phyloP scores from a whole-genome alignment of 1,284 basidiomycete species.

The Pyrrhoderma noxium region DNA sequence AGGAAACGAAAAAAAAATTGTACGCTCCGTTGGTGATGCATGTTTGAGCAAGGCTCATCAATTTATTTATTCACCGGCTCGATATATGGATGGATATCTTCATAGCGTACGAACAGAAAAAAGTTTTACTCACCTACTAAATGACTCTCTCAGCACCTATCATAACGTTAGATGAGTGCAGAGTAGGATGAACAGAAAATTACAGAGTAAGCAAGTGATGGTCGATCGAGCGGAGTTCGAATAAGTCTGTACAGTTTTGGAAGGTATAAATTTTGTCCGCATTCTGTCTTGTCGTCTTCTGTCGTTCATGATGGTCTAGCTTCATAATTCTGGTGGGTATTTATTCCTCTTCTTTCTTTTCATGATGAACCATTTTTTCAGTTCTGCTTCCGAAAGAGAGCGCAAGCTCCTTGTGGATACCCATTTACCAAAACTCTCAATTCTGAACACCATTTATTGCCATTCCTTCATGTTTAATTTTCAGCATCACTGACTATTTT shows the following conservation, averaged over 20 bases:
- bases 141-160: not conserved
- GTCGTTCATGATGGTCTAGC: too few relatives aligned
- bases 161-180: not conserved
- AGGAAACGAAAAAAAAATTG: not conserved
- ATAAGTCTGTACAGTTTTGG: conserved; percentile 13
- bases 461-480: conserved; percentile 10
- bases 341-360: conserved; percentile 7
- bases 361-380: conserved; percentile 56
- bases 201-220: not conserved
- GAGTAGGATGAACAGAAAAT: too few relatives aligned
- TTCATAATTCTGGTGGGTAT: conserved; percentile 1
- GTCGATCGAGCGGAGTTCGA: conserved; percentile 7
- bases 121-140: too few relatives aligned
- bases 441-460: conserved; percentile 34
- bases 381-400: conserved; percentile 81
- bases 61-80: conserved; percentile 19
- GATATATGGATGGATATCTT: conserved; percentile 20
- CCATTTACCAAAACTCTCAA: conserved; percentile 49
- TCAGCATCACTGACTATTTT: conserved; percentile 6
- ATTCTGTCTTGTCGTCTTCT: not conserved
- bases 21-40: conserved; percentile 23
- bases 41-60: conserved; percentile 22
- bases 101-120: conserved; percentile 3
- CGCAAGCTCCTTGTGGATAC: conserved; percentile 62
- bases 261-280: conserved; percentile 1